A percentile compares a stretch with the other conserved stretches of the same genome.
Conservation (phyloP, 1,284 basidiomycete species). For the Pterula multifida region DNA sequence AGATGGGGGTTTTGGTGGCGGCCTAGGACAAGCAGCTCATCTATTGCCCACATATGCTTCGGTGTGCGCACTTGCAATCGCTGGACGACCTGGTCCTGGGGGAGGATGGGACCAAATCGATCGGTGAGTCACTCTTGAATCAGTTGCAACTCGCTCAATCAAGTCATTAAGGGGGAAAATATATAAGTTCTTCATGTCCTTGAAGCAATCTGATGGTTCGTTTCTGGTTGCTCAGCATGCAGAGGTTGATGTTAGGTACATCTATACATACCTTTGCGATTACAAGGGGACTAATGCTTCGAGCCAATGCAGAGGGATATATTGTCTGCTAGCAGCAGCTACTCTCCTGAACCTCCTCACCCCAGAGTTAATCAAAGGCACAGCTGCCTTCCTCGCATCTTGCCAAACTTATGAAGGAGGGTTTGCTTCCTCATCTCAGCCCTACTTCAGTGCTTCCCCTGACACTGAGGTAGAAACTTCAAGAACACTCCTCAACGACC, state of each 20-base stretch:
- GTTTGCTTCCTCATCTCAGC: conserved; percentile 77
- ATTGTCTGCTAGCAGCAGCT: conserved; percentile 32
- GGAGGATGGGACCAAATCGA: conserved; percentile 82
- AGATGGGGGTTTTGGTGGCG: conserved; percentile 85
- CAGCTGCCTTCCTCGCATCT: conserved; percentile 53
- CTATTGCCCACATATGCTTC: conserved; percentile 87
- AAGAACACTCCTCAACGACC: conserved; percentile 21
- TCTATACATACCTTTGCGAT: conserved; percentile 7
- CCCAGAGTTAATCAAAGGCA: conserved; percentile 69
- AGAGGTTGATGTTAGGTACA: conserved; percentile 88
- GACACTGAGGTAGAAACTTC: conserved; percentile 17
- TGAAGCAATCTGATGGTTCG: conserved; percentile 92
- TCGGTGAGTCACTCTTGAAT: conserved; percentile 30
- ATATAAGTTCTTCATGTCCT: conserved; percentile 84
- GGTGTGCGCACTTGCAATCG: conserved; percentile 75
- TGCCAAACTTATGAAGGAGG: conserved; percentile 99
- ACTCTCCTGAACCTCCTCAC: conserved; percentile 63
- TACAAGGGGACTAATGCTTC: not conserved
- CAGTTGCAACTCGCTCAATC: not conserved
- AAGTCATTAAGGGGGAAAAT: conserved; percentile 41
- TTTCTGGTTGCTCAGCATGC: conserved; percentile 83
- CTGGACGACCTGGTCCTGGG: conserved; percentile 58
- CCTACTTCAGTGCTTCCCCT: conserved; percentile 27
- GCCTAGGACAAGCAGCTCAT: conserved; percentile 82
- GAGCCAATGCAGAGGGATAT: conserved; percentile 27